These are phyloP conservation scores for Penicillium thymicola DNA, from an alignment of 2,329 filamentous ascomycete genomes.

Conservation along the genomic window DNA sequence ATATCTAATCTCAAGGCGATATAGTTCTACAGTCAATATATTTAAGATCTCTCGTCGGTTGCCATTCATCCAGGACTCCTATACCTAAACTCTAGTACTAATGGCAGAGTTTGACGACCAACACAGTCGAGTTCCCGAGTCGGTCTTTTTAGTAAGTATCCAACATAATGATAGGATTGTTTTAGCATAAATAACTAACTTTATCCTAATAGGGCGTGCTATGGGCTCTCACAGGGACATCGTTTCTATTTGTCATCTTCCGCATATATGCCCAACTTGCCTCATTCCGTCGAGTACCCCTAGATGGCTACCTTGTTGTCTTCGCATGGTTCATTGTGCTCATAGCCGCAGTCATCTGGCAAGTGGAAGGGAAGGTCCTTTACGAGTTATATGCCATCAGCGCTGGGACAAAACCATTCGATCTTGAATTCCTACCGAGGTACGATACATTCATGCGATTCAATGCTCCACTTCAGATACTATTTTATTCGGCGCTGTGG, in stretches of 20 bases:
- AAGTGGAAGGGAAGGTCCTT: constrained; percentile 9
- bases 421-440: constrained; percentile 1
- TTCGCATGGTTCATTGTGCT: constrained; percentile 18
- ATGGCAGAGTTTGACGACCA: constrained; percentile 2
- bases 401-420: constrained; percentile 3
- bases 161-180: too few species aligned
- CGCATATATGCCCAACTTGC: constrained; percentile 10
- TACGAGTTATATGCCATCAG: constrained; percentile 12
- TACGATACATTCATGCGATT: constrained; percentile 13
- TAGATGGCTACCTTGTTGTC: constrained; percentile 16
- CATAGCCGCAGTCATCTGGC: constrained; percentile 15
- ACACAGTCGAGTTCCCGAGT: constrained; percentile 1
- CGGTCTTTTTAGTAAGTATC: constrained; percentile 3
- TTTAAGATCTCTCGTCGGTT: too few species aligned
- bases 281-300: constrained; percentile 12
- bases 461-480: constrained; percentile 13
- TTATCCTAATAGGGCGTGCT: not conserved
- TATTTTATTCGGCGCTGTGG: constrained; percentile 18
- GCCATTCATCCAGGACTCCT: too few species aligned
- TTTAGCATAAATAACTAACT: not conserved
- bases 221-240: constrained; percentile 14
- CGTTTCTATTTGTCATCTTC: constrained; percentile 10
- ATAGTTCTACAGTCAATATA: not conserved
- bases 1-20: not conserved
- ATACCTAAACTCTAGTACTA: not conserved